These are phyloP conservation scores for Aspergillus nomiae DNA, from an alignment of 2,329 filamentous ascomycete species.

Conservation along the genomic window DNA sequence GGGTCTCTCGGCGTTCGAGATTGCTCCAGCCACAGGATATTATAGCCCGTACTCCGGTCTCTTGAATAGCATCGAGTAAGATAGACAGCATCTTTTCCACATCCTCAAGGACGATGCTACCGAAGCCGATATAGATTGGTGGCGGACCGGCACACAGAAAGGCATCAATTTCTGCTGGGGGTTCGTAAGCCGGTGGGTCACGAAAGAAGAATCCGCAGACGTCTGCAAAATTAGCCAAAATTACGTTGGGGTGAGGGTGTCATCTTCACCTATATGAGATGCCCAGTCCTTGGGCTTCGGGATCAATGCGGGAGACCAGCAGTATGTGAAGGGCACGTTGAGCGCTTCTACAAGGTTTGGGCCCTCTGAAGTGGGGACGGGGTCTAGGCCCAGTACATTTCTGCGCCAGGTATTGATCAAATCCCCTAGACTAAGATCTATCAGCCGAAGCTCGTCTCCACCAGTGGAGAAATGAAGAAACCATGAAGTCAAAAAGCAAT, in stretches of 20 bases:
- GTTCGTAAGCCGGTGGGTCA: conserved; percentile 36
- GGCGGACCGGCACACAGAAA: conserved; percentile 52
- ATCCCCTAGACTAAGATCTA: conserved; percentile 39
- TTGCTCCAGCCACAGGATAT: conserved; percentile 59
- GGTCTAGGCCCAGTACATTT: conserved; percentile 42
- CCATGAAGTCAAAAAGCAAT: neutral
- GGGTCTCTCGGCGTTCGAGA: conserved; percentile 37
- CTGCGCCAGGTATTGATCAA: conserved; percentile 49
- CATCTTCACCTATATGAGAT: conserved; percentile 32
- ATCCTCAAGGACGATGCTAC: conserved; percentile 58
- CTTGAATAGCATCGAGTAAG: conserved; percentile 50
- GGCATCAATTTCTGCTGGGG: conserved; percentile 39
- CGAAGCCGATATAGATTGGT: conserved; percentile 60
- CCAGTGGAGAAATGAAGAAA: neutral
- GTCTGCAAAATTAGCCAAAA: conserved; percentile 15
- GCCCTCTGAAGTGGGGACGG: conserved; percentile 37
- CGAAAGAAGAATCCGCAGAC: conserved; percentile 52
- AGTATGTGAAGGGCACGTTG: conserved; percentile 47
- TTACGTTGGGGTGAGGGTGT: neutral
- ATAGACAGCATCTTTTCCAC: conserved; percentile 46
- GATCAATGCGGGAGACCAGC: conserved; percentile 46
- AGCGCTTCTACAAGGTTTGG: conserved; percentile 38
- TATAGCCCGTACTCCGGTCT: conserved; percentile 53
- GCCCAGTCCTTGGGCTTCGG: conserved; percentile 45
- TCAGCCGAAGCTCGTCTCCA: neutral